These are phyloP conservation scores for Geotrichum bryndzae DNA, from an alignment of 1,139 yeast species.

Conservation along the genomic window DNA sequence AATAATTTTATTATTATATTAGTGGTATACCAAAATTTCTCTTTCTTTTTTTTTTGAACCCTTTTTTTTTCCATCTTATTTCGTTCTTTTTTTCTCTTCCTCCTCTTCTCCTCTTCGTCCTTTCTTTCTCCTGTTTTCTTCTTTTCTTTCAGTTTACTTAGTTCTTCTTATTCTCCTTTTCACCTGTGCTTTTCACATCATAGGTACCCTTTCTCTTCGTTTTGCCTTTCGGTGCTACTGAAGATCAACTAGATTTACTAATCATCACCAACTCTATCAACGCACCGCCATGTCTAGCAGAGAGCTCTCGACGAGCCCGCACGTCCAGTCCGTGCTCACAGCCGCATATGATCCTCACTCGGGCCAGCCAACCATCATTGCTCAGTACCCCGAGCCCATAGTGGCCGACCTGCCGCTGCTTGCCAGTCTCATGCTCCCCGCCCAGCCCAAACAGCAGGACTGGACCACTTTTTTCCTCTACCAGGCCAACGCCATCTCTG, in stretches of 20 bases:
- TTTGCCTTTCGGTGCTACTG: neutral
- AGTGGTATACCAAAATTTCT: too few species aligned
- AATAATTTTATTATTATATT: neutral
- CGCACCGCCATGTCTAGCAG: neutral
- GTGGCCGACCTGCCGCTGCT: slow-evolving; percentile 12
- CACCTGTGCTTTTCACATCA: neutral
- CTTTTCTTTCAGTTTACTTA: neutral
- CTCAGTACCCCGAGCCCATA: slow-evolving; percentile 43
- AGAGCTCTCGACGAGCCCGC: slow-evolving; percentile 13
- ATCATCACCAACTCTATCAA: neutral
- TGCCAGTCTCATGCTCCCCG: slow-evolving; percentile 62
- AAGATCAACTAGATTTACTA: neutral
- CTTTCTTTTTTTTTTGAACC: neutral
- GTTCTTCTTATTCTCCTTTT: neutral
- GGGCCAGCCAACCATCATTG: slow-evolving; percentile 47
- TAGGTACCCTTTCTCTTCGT: neutral
- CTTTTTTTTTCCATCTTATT: neutral
- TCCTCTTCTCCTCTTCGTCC: neutral
- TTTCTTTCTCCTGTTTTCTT: neutral
- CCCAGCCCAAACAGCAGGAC: slow-evolving; percentile 59
- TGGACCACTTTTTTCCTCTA: slow-evolving; percentile 53
- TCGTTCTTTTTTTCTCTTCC: neutral
- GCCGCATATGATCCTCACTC: slow-evolving; percentile 59
- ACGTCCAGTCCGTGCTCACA: slow-evolving; percentile 36
- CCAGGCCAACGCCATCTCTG: slow-evolving; percentile 20